Percentiles rank a stretch among this genome's conserved stretches.
Conservation (phyloP, 129 eudicot genomes). For the Ambrosia trifida region DNA sequence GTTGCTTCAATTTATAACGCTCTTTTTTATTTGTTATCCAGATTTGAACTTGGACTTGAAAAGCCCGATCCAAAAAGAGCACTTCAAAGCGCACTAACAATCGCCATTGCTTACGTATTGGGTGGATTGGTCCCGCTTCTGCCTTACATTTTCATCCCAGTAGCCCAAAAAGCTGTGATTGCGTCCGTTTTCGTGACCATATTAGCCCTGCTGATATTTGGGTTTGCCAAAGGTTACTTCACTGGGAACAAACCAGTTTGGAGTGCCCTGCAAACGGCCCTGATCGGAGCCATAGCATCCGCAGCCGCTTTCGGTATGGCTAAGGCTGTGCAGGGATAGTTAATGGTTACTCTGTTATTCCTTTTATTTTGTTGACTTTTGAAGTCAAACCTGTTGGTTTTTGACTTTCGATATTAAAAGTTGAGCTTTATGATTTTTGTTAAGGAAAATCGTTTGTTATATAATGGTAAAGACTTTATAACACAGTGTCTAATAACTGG, state of each 20-base stretch:
- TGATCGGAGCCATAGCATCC: slow-evolving; percentile 84
- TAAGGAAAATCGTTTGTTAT: slow-evolving; percentile 16
- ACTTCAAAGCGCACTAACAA: slow-evolving; percentile 80
- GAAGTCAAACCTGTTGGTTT: not conserved
- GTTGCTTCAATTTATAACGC: not conserved
- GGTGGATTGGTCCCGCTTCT: slow-evolving; percentile 79
- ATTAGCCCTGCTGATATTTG: slow-evolving; percentile 69
- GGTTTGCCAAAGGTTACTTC: slow-evolving; percentile 77
- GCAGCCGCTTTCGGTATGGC: slow-evolving; percentile 99
- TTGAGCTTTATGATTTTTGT: slow-evolving; percentile 4
- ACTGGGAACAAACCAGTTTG: slow-evolving; percentile 64
- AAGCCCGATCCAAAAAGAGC: slow-evolving; percentile 96
- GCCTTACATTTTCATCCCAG: slow-evolving; percentile 80
- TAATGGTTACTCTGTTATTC: not conserved
- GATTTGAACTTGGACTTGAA: slow-evolving; percentile 66
- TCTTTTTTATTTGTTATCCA: slow-evolving; percentile 20
- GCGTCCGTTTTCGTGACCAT: slow-evolving; percentile 67
- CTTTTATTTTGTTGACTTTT: not conserved
- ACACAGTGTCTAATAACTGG: no score
- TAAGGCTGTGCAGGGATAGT: slow-evolving; percentile 64
- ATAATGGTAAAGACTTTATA: no score
- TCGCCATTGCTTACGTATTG: slow-evolving; percentile 68
- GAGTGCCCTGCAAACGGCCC: slow-evolving; percentile 78
- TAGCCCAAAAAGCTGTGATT: slow-evolving; percentile 55
- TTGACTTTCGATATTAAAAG: not conserved